Conservation (phyloP, 768 basidiomycete species). For the Amanita muscaria region DNA sequence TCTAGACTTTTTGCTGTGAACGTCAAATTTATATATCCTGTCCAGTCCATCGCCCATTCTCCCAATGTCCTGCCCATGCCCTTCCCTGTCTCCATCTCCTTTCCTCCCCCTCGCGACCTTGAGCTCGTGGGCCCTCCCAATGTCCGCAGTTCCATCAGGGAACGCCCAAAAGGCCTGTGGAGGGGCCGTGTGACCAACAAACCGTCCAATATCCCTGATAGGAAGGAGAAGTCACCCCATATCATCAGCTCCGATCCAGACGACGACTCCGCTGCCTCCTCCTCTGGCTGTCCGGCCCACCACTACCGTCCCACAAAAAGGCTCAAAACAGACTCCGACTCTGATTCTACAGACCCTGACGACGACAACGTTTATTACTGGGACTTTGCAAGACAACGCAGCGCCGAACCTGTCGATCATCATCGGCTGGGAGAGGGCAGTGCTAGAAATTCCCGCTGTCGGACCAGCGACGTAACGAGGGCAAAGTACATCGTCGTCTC, state of each 20-base stretch:
- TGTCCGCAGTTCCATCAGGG: constrained; percentile 12
- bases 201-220: constrained; percentile 13
- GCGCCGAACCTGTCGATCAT: constrained; percentile 2
- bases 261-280: constrained; percentile 17
- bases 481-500: constrained; percentile 26
- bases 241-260: constrained; percentile 10
- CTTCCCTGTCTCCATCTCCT: constrained; percentile 19
- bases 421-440: no score
- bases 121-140: constrained; percentile 1
- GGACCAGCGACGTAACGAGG: background rate
- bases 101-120: constrained; percentile 3
- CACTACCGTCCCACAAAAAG: constrained; percentile 8
- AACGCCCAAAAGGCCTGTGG: constrained; percentile 36
- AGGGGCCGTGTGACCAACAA: constrained; percentile 32
- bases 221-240: constrained; percentile 6
- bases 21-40: constrained; percentile 3
- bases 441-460: no score
- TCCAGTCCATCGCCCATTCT: background rate
- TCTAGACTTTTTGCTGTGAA: constrained; percentile 14
- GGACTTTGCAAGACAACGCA: constrained; percentile 25
- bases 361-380: constrained; percentile 20
- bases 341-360: constrained; percentile 13
- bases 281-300: constrained; percentile 10
- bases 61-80: constrained; percentile 14
- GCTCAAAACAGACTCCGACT: constrained; percentile 6